phyloP scores from a whole-genome alignment of 2,329 filamentous ascomycete genomes.

The Bipolaris victoriae region DNA sequence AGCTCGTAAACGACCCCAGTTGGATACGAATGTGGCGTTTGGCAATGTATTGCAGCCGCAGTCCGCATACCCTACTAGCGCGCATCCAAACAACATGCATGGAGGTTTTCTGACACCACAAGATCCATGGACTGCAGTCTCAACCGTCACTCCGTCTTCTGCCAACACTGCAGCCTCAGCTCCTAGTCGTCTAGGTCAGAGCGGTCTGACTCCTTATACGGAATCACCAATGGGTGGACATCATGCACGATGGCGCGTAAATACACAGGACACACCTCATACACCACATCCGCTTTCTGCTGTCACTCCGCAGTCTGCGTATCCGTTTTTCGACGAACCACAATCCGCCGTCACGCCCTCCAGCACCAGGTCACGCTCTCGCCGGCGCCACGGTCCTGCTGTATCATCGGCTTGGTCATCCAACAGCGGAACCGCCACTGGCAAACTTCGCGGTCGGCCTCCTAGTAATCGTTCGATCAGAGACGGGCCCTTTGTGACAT shows the following conservation, averaged over 20 bases:
- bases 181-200: conserved; percentile 41
- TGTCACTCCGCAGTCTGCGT: conserved; percentile 68
- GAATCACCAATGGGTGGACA: conserved; percentile 52
- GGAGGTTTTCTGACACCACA: conserved; percentile 51
- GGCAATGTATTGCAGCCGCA: conserved; percentile 49
- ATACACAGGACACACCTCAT: conserved; percentile 66
- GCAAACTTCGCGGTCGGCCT: conserved; percentile 79
- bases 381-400: conserved; percentile 77
- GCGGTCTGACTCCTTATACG: conserved; percentile 50
- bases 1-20: conserved; percentile 64
- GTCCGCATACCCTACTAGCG: conserved; percentile 60
- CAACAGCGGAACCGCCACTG: conserved; percentile 64
- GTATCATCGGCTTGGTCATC: conserved; percentile 91
- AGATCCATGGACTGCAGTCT: conserved; percentile 56
- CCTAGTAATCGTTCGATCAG: conserved; percentile 72
- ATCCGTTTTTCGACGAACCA: conserved; percentile 64
- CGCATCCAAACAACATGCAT: conserved; percentile 60
- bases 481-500: conserved; percentile 72
- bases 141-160: conserved; percentile 48
- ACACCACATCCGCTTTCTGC: conserved; percentile 79
- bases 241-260: conserved; percentile 57
- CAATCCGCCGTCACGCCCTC: conserved; percentile 76
- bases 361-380: conserved; percentile 55
- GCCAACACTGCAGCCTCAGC: conserved; percentile 45
- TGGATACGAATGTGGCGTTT: conserved; percentile 59